A percentile compares a stretch with the other conserved stretches of the same genome.
Conservation (phyloP, 441 rosid genomes). For the Omphalea diandra region DNA sequence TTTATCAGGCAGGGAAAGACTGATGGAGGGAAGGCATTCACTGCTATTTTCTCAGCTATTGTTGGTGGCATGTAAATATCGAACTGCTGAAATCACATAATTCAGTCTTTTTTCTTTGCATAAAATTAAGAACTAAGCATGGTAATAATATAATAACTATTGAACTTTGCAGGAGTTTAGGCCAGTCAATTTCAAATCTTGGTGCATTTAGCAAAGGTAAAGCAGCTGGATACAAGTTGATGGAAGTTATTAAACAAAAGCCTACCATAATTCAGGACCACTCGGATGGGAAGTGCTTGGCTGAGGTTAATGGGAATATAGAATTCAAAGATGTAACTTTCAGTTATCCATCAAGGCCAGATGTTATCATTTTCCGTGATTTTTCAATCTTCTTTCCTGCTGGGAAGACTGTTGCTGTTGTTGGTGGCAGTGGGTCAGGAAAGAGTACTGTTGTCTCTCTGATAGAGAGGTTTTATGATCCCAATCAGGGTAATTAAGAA, state of each 20-base stretch:
- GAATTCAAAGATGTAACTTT: conserved; percentile 89
- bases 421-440: conserved; percentile 98
- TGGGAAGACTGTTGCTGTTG: conserved; percentile 93
- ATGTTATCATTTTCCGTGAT: conserved; percentile 80
- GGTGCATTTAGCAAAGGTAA: conserved; percentile 99
- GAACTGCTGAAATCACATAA: conserved; percentile 3
- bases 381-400: conserved; percentile 92
- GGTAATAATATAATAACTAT: conserved; percentile 5
- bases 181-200: conserved; percentile 96
- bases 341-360: conserved; percentile 97
- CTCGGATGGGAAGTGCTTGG: conserved; percentile 64
- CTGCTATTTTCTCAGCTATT: conserved; percentile 97
- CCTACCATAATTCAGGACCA: conserved; percentile 80
- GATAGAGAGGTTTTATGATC: conserved; percentile 95
- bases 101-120: not conserved
- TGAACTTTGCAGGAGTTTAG: conserved; percentile 79
- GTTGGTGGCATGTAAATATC: conserved; percentile 94
- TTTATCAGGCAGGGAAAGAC: conserved; percentile 88
- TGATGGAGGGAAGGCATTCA: conserved; percentile 98
- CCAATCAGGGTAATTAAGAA: conserved; percentile 61
- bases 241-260: conserved; percentile 90
- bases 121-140: not conserved
- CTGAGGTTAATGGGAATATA: conserved; percentile 81
- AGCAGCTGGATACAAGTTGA: conserved; percentile 89
- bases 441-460: conserved; percentile 97